Base-by-base conservation (phyloP, 495 filamentous ascomycete genomes). In the Penicillium robsamsonii region DNA sequence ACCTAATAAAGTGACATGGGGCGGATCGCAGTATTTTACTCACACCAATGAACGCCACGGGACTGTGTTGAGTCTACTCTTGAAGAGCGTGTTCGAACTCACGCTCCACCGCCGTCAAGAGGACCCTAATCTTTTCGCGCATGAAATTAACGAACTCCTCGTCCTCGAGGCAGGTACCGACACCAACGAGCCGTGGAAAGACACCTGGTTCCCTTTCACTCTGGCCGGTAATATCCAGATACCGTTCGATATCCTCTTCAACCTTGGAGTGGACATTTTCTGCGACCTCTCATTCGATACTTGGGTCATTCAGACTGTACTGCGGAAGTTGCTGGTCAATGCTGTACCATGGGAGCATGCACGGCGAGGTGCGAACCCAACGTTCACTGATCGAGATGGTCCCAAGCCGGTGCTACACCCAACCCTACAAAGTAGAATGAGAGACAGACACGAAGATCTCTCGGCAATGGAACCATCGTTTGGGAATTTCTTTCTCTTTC, bases 181-280 rank as follows among this genome's bases (percentile, higher is more conserved):
- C 15, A 42, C 61, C 10, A 52, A 49, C 7, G 24, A 59, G 20
- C 29, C 55, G 7, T 58, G 60, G 58, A 22, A 37, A 5, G 33
- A 51, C 0, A 63, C 51, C 17, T 60, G 50, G 43, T 71, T 74
- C 35, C 71, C 72, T 0, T 75, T 73, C 44, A 66, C 62, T 10
- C 50, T 71, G 31, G 53, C 60, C 11, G 70, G 59, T 4, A 75
- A 75, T 37, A 70, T 75, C 29, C 64, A 60, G 9, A 61, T 75
- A 6, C 73, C 73, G 0, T 72, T 72, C 27, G 63, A 72, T 38
- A 75, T 75, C 22, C 56, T 75, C 20, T 46, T 59, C 33, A 50
- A 50, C 8, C 56, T 75, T n/a, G 73, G 73, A 5, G 69, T 75
- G 4, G 67, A 75, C 43, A 75, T 76, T 24, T 74, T 73, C 60